Percentiles rank a stretch among this genome's conserved stretches.
Evolutionary conservation across 164 flowering plant species (phyloP).

Genomic region (Hamamelis virginiana): DNA sequence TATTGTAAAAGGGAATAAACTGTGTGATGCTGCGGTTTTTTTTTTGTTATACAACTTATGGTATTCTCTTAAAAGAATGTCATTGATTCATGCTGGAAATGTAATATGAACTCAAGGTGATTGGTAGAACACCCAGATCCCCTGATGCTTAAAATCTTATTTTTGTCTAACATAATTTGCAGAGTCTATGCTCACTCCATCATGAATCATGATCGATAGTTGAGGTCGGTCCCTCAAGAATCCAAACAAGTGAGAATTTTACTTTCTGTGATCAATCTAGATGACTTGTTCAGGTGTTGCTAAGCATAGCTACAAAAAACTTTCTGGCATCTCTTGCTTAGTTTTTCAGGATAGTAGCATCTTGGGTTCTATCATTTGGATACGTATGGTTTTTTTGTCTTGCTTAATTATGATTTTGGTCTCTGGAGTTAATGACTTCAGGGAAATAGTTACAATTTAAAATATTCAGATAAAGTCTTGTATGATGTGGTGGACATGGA

Average conservation of each 20-base stretch:
- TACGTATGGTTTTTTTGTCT: too few species aligned
- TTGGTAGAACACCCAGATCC: slow-evolving; percentile 15
- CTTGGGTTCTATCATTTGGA: too few species aligned
- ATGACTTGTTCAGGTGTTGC: slow-evolving; percentile 8
- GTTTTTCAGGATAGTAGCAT: background rate
- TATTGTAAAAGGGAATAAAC: background rate
- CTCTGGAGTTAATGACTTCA: too few species aligned
- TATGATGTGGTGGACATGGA: too few species aligned
- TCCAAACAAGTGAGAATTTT: slow-evolving; percentile 20
- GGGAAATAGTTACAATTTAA: too few species aligned
- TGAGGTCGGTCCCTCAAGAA: slow-evolving; percentile 21
- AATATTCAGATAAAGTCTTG: too few species aligned
- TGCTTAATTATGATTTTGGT: too few species aligned
- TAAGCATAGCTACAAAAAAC: slow-evolving; percentile 1
- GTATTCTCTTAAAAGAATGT: background rate
- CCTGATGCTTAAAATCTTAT: slow-evolving; percentile 13
- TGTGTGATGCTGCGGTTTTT: slow-evolving; percentile 2
- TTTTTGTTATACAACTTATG: slow-evolving; percentile 5
- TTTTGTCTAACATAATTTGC: slow-evolving; percentile 27
- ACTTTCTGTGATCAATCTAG: slow-evolving; percentile 10
- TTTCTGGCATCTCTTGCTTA: background rate
- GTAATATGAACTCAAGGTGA: slow-evolving; percentile 8
- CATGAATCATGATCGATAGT: slow-evolving; percentile 32
- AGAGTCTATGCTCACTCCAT: slow-evolving; percentile 24
- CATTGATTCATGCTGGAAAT: background rate